Percentiles rank a stretch among this genome's conserved stretches.
These are phyloP conservation scores for Hericium coralloides DNA, from an alignment of 768 basidiomycete species.

Conservation along the genomic window DNA sequence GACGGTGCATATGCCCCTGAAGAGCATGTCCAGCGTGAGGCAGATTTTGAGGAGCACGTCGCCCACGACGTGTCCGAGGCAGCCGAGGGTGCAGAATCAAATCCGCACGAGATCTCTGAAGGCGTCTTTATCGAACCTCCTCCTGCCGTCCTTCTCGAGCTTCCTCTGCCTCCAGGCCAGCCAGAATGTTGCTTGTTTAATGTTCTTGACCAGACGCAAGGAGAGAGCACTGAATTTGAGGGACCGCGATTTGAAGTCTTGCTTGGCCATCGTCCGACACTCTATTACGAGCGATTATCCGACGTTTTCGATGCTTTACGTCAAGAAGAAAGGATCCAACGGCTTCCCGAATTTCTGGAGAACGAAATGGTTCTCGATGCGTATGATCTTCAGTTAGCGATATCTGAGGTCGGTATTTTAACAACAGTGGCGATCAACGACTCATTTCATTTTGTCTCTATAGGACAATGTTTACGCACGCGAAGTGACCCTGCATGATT, in stretches of 20 bases:
- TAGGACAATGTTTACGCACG: slow-evolving; percentile 17
- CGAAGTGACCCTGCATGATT: slow-evolving; percentile 15
- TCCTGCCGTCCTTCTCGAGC: slow-evolving; percentile 50
- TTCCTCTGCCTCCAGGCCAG: slow-evolving; percentile 30
- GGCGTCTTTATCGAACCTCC: slow-evolving; percentile 72
- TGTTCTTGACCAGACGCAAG: neutral
- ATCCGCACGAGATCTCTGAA: slow-evolving; percentile 14
- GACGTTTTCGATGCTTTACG: slow-evolving; percentile 66
- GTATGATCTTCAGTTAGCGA: slow-evolving; percentile 52
- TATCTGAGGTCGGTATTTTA: slow-evolving; percentile 49
- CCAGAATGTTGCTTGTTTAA: slow-evolving; percentile 22
- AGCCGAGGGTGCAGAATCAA: neutral
- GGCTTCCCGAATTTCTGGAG: slow-evolving; percentile 37
- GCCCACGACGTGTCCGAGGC: neutral
- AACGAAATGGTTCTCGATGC: slow-evolving; percentile 64
- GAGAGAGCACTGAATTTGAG: slow-evolving; percentile 2
- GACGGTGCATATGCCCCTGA: neutral
- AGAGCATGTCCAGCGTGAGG: neutral
- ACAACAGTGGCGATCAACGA: too few relatives aligned
- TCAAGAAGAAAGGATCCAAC: slow-evolving; percentile 44
- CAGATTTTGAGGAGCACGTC: neutral
- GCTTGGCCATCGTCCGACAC: slow-evolving; percentile 52
- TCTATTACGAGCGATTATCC: slow-evolving; percentile 71
- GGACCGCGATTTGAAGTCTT: slow-evolving; percentile 31
- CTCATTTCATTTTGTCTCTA: neutral